Conservation (phyloP, 176 grass and related monocot species). For the Coix lacrymajobi region DNA sequence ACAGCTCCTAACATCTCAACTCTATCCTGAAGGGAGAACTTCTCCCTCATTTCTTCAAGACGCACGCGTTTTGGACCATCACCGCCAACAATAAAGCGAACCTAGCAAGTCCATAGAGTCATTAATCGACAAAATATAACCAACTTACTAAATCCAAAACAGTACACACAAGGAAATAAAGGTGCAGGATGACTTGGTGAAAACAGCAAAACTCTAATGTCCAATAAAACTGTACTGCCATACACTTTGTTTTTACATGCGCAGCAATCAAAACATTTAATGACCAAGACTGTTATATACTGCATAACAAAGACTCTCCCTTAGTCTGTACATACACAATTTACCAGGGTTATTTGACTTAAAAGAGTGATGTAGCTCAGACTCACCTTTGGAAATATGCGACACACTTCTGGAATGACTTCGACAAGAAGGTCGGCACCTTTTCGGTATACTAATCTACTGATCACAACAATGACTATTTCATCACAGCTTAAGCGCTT, state of each 20-base stretch:
- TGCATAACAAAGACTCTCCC: background rate
- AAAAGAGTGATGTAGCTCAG: constrained; percentile 2
- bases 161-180: background rate
- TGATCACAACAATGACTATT: constrained; percentile 88
- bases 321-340: background rate
- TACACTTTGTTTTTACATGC: constrained; percentile 10
- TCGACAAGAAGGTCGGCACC: constrained; percentile 93
- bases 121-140: background rate
- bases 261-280: constrained; percentile 2
- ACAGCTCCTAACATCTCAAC: constrained; percentile 96
- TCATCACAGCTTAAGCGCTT: constrained; percentile 61
- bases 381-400: constrained; percentile 85
- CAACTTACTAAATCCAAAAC: background rate
- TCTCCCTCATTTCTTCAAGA: constrained; percentile 96
- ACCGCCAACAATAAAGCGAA: constrained; percentile 91
- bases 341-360: background rate
- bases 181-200: background rate
- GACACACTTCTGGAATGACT: constrained; percentile 93
- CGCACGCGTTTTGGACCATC: constrained; percentile 94
- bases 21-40: constrained; percentile 91
- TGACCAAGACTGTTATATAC: constrained; percentile 10
- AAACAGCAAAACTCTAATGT: background rate
- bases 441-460: constrained; percentile 91
- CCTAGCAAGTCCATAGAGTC: constrained; percentile 34
- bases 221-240: background rate